Conservation (phyloP, 768 basidiomycete genomes). For the Plicaturopsis crispa region DNA sequence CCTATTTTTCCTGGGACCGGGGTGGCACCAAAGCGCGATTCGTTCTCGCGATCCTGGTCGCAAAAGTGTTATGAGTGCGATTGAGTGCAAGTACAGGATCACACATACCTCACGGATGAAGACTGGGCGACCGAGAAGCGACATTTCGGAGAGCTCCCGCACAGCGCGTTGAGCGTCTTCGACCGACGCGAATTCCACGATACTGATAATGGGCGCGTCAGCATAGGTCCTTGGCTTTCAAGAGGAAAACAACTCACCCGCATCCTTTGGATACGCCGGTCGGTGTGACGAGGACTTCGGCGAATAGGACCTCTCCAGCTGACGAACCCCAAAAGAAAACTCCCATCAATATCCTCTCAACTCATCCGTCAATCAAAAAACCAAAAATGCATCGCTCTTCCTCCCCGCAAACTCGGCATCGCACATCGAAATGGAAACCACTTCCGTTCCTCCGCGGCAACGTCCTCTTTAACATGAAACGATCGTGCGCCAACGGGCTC, state of each 20-base stretch:
- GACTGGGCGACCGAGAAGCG: conserved; percentile 88
- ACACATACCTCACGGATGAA: conserved; percentile 86
- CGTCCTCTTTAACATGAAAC: too few species aligned
- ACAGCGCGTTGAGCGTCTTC: conserved; percentile 90
- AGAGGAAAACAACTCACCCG: conserved; percentile 60
- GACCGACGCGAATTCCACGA: conserved; percentile 88
- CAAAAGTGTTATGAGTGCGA: not conserved
- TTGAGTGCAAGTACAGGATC: conserved; percentile 4
- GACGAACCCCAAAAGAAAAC: conserved; percentile 83
- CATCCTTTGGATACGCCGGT: conserved; percentile 98
- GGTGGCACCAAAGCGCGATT: conserved; percentile 91
- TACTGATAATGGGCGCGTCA: conserved; percentile 40
- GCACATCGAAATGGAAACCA: too few species aligned
- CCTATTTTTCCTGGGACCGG: conserved; percentile 96
- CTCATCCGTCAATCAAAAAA: conserved; percentile 45
- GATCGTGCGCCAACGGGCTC: too few species aligned
- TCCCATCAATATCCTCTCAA: conserved; percentile 92
- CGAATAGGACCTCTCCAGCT: conserved; percentile 99
- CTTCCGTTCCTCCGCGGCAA: too few species aligned
- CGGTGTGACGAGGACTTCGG: conserved; percentile 96
- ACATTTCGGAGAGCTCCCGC: conserved; percentile 82
- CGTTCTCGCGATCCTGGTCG: conserved; percentile 87
- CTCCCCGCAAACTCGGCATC: conserved; percentile 9
- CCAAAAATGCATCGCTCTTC: conserved; percentile 22
- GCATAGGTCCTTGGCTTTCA: conserved; percentile 1